A percentile compares a stretch with the other conserved stretches of the same genome.
phyloP scores from a whole-genome alignment of 2,329 filamentous ascomycete genomes.

The Blastomyces percursus region DNA sequence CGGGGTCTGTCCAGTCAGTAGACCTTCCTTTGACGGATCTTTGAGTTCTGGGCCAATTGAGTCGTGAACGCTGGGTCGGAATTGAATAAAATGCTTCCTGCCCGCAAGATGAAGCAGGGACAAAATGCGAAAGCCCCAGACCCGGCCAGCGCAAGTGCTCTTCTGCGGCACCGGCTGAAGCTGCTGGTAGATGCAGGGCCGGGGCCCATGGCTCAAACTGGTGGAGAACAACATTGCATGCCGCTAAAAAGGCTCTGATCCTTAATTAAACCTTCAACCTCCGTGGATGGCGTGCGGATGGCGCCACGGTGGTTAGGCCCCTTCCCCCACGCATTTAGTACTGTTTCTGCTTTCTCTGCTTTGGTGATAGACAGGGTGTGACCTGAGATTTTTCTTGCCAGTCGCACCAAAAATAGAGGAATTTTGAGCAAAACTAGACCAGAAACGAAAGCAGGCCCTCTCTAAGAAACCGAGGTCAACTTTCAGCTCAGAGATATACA shows the following conservation, averaged over 20 bases:
- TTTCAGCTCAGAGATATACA: neutral
- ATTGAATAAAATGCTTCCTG: neutral
- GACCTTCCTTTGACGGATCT: too few relatives aligned
- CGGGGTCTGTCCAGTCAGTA: neutral
- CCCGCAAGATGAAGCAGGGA: neutral
- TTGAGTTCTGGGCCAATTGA: neutral
- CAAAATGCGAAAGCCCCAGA: neutral
- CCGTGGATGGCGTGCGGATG: neutral
- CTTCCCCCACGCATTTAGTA: neutral
- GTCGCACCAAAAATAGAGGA: neutral
- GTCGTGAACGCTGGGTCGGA: neutral
- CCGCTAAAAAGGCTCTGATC: constrained; percentile 26
- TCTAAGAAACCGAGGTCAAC: neutral
- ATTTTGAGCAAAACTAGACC: neutral
- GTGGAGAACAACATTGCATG: constrained; percentile 4
- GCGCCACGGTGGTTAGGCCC: neutral
- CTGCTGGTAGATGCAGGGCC: neutral
- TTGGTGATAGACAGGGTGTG: neutral
- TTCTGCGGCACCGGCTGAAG: neutral
- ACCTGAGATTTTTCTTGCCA: neutral
- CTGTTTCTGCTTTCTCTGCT: neutral
- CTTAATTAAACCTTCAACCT: constrained; percentile 30
- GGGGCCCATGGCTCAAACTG: constrained; percentile 1
- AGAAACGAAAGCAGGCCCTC: neutral
- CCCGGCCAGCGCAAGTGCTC: neutral